These are phyloP conservation scores for Helianthus tuberosus DNA, from an alignment of 129 eudicot genomes.

Conservation along the genomic window DNA sequence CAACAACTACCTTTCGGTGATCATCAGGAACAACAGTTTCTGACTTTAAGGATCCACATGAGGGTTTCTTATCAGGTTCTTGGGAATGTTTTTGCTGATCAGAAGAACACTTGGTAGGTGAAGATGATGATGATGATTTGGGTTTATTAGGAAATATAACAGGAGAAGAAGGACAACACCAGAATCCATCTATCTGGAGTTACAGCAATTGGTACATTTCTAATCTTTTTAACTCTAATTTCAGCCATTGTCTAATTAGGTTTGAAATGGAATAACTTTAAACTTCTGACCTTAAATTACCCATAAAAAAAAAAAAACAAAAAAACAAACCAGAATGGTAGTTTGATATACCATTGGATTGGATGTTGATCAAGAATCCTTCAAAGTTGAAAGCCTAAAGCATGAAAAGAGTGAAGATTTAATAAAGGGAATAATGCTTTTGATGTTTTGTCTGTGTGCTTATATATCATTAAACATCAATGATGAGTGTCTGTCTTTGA, in stretches of 20 bases:
- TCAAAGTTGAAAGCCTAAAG: too few species aligned
- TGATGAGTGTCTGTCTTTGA: background rate
- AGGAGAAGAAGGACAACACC: constrained; percentile 99
- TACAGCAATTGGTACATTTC: constrained; percentile 94
- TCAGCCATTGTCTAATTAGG: constrained; percentile 62
- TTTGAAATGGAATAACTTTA: too few species aligned
- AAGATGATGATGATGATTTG: constrained; percentile 56
- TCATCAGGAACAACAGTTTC: constrained; percentile 37
- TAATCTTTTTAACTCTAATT: constrained; percentile 65
- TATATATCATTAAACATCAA: background rate
- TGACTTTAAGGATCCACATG: constrained; percentile 39
- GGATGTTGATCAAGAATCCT: too few species aligned
- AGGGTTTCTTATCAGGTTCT: constrained; percentile 47
- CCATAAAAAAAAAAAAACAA: constrained; percentile 7
- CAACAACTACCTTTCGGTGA: constrained; percentile 75
- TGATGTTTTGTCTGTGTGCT: too few species aligned
- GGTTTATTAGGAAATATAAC: constrained; percentile 74
- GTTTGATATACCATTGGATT: too few species aligned
- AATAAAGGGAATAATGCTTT: too few species aligned
- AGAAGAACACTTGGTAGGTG: constrained; percentile 34
- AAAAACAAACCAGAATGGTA: too few species aligned
- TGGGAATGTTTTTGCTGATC: constrained; percentile 60
- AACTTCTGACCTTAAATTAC: constrained; percentile 25
- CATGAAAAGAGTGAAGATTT: too few species aligned
- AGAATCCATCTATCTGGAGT: constrained; percentile 97